These are phyloP conservation scores for Tetradesmus obliquus DNA, from an alignment of 139 green algal genomes.

Conservation along the genomic window DNA sequence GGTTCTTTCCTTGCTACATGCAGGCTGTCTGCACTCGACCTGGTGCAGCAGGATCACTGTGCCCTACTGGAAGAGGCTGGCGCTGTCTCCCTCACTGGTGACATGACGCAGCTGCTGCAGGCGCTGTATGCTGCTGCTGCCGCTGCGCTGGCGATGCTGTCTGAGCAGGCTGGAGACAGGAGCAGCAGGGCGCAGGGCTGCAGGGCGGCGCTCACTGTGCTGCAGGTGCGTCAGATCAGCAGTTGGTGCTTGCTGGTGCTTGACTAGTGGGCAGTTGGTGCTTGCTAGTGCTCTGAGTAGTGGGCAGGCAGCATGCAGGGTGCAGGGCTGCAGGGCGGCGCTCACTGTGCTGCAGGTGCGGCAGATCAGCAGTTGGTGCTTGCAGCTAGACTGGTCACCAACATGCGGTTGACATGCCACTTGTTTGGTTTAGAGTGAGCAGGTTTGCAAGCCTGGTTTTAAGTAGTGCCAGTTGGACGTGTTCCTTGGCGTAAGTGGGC, in stretches of 20 bases:
- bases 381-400: too few species aligned
- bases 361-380: too few species aligned
- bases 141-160: conserved; percentile 24
- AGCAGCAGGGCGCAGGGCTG: background rate
- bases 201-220: background rate
- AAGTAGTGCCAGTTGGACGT: too few species aligned
- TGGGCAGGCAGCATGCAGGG: too few species aligned
- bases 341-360: background rate
- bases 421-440: too few species aligned
- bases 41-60: background rate
- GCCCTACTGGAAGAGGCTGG: background rate
- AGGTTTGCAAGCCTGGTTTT: too few species aligned
- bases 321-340: background rate
- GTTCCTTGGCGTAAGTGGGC: too few species aligned
- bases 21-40: conserved; percentile 30
- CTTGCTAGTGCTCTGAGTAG: too few species aligned
- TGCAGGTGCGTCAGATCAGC: background rate
- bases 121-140: conserved; percentile 11
- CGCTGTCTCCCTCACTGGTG: background rate
- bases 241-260: too few species aligned
- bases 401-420: too few species aligned
- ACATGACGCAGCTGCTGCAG: background rate
- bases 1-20: background rate
- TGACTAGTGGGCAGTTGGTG: too few species aligned
- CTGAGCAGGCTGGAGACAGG: background rate